phyloP scores from a whole-genome alignment of 352 stramenopile genomes.

The Globisporangium cylindrosporum region DNA sequence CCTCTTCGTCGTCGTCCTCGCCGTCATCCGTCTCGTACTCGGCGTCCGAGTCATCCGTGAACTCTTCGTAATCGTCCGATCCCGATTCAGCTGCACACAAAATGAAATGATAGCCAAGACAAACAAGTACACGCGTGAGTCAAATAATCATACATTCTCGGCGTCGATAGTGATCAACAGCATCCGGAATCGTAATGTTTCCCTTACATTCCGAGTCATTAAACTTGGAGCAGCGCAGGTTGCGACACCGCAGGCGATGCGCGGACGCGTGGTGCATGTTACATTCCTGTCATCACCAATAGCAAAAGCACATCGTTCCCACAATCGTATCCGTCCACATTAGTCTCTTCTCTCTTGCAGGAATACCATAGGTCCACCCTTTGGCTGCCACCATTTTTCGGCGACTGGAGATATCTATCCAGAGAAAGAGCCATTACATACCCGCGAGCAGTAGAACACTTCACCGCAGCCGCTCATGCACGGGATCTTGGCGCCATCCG shows the following conservation, averaged over 20 bases:
- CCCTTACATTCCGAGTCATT: slow-evolving; percentile 83
- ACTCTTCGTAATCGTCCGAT: slow-evolving; percentile 62
- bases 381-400: not conserved
- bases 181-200: not conserved
- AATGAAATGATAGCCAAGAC: not conserved
- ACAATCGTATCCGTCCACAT: not conserved
- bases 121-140: not conserved
- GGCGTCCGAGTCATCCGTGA: slow-evolving; percentile 53
- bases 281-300: slow-evolving; percentile 52
- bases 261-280: slow-evolving; percentile 86
- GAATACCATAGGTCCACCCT: not conserved
- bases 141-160: not conserved
- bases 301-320: too few species aligned
- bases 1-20: slow-evolving; percentile 54
- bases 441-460: slow-evolving; percentile 87
- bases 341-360: not conserved
- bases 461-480: slow-evolving; percentile 85
- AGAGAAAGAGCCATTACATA: slow-evolving; percentile 24
- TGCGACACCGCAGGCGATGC: slow-evolving; percentile 83
- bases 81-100: slow-evolving; percentile 54
- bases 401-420: not conserved
- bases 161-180: not conserved
- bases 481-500: slow-evolving; percentile 77
- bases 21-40: slow-evolving; percentile 72
- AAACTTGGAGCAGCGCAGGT: slow-evolving; percentile 87